Evolutionary conservation across 2,329 filamentous ascomycete species (phyloP), one percentile per base, ranked within the genome.

Genomic region (Colletotrichum lentis): DNA sequence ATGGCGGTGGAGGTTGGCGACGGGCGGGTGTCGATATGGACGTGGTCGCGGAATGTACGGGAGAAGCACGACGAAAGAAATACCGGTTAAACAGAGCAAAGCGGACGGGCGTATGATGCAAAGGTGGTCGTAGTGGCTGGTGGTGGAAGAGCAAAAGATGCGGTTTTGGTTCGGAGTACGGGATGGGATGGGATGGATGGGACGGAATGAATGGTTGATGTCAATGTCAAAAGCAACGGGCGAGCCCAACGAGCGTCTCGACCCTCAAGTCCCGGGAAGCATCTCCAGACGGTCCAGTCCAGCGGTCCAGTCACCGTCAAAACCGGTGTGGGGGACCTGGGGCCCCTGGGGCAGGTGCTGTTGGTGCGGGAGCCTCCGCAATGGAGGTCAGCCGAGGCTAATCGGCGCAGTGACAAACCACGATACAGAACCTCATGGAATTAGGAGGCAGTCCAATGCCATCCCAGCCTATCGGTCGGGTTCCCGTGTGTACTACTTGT

Each of bases 381-480:
- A 52, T 52, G 27, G 31, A 24, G 52, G 44, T 63, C 44, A 68
- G 65, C 65, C 65, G 65, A 68, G 65, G 65, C 65, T 68, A 68
- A 50, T 64, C 46, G 35, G 50, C 49, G 37, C 22, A 41, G 58
- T 60, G 58, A 62, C 58, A 53, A 61, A 24, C 27, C n/a, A 37
- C 22, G 27, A 20, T 46, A 47, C 52, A 63, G 64, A 67, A 67
- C 11, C 54, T 43, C 65, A 22, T 67, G 54, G 65, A 68, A 68
- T 35, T 35, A 7, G 8, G 10, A 35, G 31, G 31, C 31, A 35
- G 31, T 24, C 24, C 24, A 24, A 24, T 24, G 24, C 24, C 24
- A 24, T 24, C 24, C 24, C 24, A 24, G 24, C 24, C 24, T 24
- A 4, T 10, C 31, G 31, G 31, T 35, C 31, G 7, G 8, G 10